Evolutionary conservation across 352 stramenopile genomes (phyloP).

Genomic region (Phytophthora ohioensis): DNA sequence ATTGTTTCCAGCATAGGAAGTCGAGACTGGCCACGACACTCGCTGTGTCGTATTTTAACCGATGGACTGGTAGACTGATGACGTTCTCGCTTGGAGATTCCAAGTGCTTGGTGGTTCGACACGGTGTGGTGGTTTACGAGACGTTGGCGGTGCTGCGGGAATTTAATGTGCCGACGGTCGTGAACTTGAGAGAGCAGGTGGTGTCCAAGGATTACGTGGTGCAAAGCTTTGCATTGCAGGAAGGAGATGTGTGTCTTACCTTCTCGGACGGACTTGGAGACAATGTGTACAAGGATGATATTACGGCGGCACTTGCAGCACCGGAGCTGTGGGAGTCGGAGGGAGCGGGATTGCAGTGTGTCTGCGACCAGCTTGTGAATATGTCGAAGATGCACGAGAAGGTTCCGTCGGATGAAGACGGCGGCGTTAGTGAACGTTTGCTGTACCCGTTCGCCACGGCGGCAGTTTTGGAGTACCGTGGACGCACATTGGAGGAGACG

Average conservation of each 20-base stretch:
- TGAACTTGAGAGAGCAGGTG: slow-evolving; percentile 66
- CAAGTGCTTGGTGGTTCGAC: slow-evolving; percentile 73
- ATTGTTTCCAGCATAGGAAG: slow-evolving; percentile 65
- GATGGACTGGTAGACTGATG: slow-evolving; percentile 63
- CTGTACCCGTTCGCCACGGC: slow-evolving; percentile 77
- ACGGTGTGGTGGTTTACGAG: slow-evolving; percentile 66
- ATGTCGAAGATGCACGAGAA: slow-evolving; percentile 51
- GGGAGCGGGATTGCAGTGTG: slow-evolving; percentile 44
- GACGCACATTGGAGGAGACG: slow-evolving; percentile 56
- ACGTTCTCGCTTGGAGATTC: slow-evolving; percentile 84
- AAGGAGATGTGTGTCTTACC: slow-evolving; percentile 69
- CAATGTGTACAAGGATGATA: slow-evolving; percentile 85
- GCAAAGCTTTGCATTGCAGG: slow-evolving; percentile 65
- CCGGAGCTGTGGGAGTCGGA: slow-evolving; percentile 36
- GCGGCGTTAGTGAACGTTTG: background rate
- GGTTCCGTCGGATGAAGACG: slow-evolving; percentile 5
- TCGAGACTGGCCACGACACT: slow-evolving; percentile 76
- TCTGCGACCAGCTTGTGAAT: slow-evolving; percentile 64
- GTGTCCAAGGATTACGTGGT: slow-evolving; percentile 69
- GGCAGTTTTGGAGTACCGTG: slow-evolving; percentile 67
- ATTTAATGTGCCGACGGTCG: slow-evolving; percentile 84
- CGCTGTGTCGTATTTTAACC: slow-evolving; percentile 77
- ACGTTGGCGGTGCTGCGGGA: slow-evolving; percentile 72
- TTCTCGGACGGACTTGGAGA: slow-evolving; percentile 84
- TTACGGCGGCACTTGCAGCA: slow-evolving; percentile 37